phyloP scores from a whole-genome alignment of 805 yeast genomes.

The Ogataea siamensis region DNA sequence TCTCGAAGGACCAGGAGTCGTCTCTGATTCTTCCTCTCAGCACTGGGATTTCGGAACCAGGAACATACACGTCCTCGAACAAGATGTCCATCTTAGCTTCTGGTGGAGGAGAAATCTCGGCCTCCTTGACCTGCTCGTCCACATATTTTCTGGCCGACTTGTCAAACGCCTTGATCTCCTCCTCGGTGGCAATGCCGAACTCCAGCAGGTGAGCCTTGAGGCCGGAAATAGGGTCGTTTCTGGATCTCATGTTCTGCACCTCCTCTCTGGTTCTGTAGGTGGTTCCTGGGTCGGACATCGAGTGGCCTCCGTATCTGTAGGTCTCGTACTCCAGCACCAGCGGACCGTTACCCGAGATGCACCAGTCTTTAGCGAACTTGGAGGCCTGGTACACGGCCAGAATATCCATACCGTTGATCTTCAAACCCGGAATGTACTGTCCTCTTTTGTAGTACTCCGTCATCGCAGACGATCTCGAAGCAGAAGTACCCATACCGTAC shows the following conservation, averaged over 20 bases:
- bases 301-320: conserved; percentile 99
- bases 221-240: conserved; percentile 97
- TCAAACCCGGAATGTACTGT: conserved; percentile 98
- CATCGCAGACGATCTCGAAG: conserved; percentile 93
- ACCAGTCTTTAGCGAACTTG: conserved; percentile 96
- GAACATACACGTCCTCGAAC: conserved; percentile 95
- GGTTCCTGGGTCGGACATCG: conserved; percentile 99
- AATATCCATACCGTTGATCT: conserved; percentile 98
- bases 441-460: conserved; percentile 98
- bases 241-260: conserved; percentile 98
- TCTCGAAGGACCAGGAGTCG: conserved; percentile 72
- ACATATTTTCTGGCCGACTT: conserved; percentile 95
- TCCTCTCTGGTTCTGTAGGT: conserved; percentile 99
- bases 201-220: conserved; percentile 84
- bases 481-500: conserved; percentile 99
- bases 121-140: conserved; percentile 89
- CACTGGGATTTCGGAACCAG: conserved; percentile 88
- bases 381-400: conserved; percentile 94
- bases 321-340: conserved; percentile 95
- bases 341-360: conserved; percentile 91
- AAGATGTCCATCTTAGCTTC: conserved; percentile 92
- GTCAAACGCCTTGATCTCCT: conserved; percentile 90
- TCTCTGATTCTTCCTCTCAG: conserved; percentile 96
- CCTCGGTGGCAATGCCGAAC: conserved; percentile 84
- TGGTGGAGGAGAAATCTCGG: conserved; percentile 93